Evolutionary conservation across 805 yeast genomes (phyloP).

Genomic region (Candida boidinii): DNA sequence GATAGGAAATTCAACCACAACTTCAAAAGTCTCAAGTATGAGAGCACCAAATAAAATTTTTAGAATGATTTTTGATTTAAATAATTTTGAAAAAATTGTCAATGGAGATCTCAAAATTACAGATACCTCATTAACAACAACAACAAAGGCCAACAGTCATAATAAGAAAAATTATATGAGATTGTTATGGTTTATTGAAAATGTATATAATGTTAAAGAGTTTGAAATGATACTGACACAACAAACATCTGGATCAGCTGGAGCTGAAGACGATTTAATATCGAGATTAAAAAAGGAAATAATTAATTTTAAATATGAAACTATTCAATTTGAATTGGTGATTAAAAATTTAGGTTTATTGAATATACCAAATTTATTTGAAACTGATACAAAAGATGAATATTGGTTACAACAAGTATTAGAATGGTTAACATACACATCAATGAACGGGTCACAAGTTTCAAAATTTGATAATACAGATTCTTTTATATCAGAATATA

Average conservation of each 20-base stretch:
- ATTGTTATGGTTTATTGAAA: conserved; percentile 23
- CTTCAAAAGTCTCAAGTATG: conserved; percentile 15
- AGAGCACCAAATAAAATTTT: conserved; percentile 13
- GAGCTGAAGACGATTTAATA: too few relatives aligned
- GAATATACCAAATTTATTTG: conserved; percentile 10
- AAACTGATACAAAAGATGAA: conserved; percentile 9
- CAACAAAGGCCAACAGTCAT: too few relatives aligned
- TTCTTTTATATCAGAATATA: conserved; percentile 17
- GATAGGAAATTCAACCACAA: conserved; percentile 17
- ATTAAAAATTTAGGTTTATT: conserved; percentile 10
- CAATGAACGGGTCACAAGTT: conserved; percentile 18
- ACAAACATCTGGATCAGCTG: too few relatives aligned
- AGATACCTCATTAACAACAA: too few relatives aligned
- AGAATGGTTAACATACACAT: conserved; percentile 24
- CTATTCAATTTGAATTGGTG: too few relatives aligned
- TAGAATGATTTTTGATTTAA: conserved; percentile 15
- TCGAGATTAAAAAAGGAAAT: too few relatives aligned
- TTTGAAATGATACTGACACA: conserved; percentile 3
- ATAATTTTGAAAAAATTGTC: conserved; percentile 3
- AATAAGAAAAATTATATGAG: conserved; percentile 14
- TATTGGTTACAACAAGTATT: conserved; percentile 14
- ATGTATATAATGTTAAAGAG: conserved; percentile 4
- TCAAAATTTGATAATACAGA: conserved; percentile 11
- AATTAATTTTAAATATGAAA: too few relatives aligned
- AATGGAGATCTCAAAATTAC: too few relatives aligned